Percentiles rank a stretch among this genome's conserved stretches.
Conservation (phyloP, 495 filamentous ascomycete species). For the Hypomontagnella monticulosa region DNA sequence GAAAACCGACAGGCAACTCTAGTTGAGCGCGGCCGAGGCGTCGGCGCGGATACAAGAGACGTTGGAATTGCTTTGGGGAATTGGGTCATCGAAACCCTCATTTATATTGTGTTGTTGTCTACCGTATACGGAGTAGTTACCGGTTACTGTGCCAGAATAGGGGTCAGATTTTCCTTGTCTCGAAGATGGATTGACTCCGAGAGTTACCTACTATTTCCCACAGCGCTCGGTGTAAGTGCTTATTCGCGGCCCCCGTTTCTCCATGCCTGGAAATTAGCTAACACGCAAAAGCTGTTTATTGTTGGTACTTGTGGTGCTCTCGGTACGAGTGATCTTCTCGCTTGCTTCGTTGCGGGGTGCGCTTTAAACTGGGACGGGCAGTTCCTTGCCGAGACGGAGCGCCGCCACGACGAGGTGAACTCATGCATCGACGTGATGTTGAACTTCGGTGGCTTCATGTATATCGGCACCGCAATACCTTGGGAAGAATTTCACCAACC, state of each 20-base stretch:
- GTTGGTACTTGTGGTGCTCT: slow-evolving; percentile 83
- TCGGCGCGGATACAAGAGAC: slow-evolving; percentile 57
- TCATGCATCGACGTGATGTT: slow-evolving; percentile 79
- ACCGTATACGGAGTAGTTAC: slow-evolving; percentile 74
- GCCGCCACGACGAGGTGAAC: slow-evolving; percentile 77
- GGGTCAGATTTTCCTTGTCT: slow-evolving; percentile 65
- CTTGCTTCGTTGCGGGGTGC: slow-evolving; percentile 91
- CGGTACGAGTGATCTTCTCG: slow-evolving; percentile 88
- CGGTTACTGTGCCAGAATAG: slow-evolving; percentile 73
- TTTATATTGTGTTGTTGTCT: slow-evolving; percentile 78
- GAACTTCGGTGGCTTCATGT: slow-evolving; percentile 86
- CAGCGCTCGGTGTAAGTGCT: slow-evolving; percentile 75
- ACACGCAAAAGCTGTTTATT: slow-evolving; percentile 64
- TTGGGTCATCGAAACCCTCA: slow-evolving; percentile 87
- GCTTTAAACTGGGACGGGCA: slow-evolving; percentile 86
- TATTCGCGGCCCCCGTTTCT: background rate
- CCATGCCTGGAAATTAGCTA: too few relatives aligned
- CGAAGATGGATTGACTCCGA: slow-evolving; percentile 81
- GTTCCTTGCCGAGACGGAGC: slow-evolving; percentile 83
- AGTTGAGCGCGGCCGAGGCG: slow-evolving; percentile 65
- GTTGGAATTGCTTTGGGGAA: slow-evolving; percentile 73
- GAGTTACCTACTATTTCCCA: slow-evolving; percentile 86
- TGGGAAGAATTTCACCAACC: slow-evolving; percentile 65
- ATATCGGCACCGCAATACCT: slow-evolving; percentile 82
- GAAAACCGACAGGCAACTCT: slow-evolving; percentile 48